A percentile compares a stretch with the other conserved stretches of the same genome.
Evolutionary conservation across 2,329 filamentous ascomycete genomes (phyloP).

Genomic region (Penicillium sclerotiorum): DNA sequence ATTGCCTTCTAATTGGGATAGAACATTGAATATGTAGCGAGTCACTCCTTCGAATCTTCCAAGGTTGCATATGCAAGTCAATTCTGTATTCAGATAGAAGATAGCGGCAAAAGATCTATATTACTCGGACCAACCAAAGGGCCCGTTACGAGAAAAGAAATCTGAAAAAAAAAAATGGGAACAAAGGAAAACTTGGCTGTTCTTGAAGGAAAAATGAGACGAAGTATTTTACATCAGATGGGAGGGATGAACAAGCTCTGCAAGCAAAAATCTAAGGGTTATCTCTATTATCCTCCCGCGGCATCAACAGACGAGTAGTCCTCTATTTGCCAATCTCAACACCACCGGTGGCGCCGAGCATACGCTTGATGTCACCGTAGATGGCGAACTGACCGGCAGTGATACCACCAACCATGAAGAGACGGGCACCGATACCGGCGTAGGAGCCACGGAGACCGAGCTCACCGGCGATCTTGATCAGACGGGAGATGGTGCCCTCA

Average conservation of each 20-base stretch:
- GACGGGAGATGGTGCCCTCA: constrained; percentile 76
- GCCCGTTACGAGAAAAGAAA: neutral
- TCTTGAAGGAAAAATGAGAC: constrained; percentile 26
- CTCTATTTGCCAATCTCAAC: constrained; percentile 66
- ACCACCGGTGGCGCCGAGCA: constrained; percentile 71
- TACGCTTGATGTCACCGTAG: constrained; percentile 75
- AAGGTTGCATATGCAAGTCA: neutral
- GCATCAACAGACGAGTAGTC: constrained; percentile 19
- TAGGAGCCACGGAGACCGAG: constrained; percentile 78
- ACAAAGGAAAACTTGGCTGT: constrained; percentile 23
- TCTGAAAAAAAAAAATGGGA: constrained; percentile 21
- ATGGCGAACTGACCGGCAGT: constrained; percentile 86
- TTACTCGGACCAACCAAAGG: too few relatives aligned
- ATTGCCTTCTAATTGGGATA: neutral
- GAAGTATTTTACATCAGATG: constrained; percentile 31
- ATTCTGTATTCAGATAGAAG: too few relatives aligned
- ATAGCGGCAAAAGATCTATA: too few relatives aligned
- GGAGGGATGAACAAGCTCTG: constrained; percentile 28
- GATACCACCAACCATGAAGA: constrained; percentile 63
- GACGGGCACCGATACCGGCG: constrained; percentile 72
- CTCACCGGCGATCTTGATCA: constrained; percentile 87
- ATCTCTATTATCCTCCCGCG: constrained; percentile 29
- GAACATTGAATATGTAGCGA: neutral
- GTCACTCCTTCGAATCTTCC: too few relatives aligned
- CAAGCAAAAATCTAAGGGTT: constrained; percentile 27